Base-by-base conservation (phyloP, 176 grass and related monocot genomes). In the Oryza nivara region DNA sequence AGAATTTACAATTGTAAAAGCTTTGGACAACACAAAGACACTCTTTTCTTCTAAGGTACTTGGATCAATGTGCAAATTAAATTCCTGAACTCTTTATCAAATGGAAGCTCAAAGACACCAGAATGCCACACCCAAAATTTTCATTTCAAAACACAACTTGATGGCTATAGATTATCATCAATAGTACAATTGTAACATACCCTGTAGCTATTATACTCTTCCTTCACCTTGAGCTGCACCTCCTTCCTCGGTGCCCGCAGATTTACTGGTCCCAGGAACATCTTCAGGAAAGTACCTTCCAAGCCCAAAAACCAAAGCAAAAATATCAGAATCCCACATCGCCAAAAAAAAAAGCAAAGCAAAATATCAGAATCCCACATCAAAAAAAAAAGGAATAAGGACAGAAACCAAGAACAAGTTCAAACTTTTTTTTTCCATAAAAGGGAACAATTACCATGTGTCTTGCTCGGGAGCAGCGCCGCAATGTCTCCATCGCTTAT, bases 191-290 rank as follows among this genome's bases (percentile, higher is more conserved):
- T 82, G 16, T 32, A 38, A 80, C 89, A 83, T 96, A 98, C 96
- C 85, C 94, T 93, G 80, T 98, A 98, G 83, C 86, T 96, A 72
- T 96, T 98, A 71, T 98, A 96, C 83, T 98, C 96, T 76, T 98
- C 91, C 77, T 98, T 98, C 89, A 98, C 96, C 78, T 96, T 95
- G 70, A 99, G 91, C 88, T 96, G 96, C 46, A 99, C 91, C 45
- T 99, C 96, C 61, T 99, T 99, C 76, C 93, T 91, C 40, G 85
- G 84, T 23, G 96, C 96, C 32, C 83, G 91, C 58, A 99, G 86
- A 84, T 99, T 99, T 64, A 99, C 77, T 17, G 96, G 96, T 32
- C 96, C 93, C 77, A 99, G 85, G 73, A 99, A 88, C 91, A 94
- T 86, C 86, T 92, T 94, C 54, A 99, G 81, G 76, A 99, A 99